Evolutionary conservation across 192 early-diverging fungal species (phyloP), one percentile per base, ranked within the genome.

Genomic region (Mortierella claussenii): DNA sequence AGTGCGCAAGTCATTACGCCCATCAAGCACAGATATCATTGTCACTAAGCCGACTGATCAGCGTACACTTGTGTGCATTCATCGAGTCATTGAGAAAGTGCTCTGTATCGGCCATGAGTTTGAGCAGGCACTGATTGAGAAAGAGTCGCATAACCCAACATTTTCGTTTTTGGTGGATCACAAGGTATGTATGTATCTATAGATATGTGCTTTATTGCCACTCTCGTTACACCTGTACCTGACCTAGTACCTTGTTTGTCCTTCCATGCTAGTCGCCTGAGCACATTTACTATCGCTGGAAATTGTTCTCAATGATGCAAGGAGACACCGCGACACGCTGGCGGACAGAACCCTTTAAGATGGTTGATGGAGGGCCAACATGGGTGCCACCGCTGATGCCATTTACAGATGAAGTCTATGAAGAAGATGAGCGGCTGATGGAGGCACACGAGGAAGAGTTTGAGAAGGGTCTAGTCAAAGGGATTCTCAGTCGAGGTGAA

Each of bases 231-330:
- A n/a, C n/a, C n/a, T n/a, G n/a, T n/a, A n/a, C n/a, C n/a, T n/a
- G n/a, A n/a, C n/a, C n/a, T n/a, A n/a, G n/a, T n/a, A n/a, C n/a
- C n/a, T n/a, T n/a, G n/a, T 52, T 33, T 13, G 33, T 7, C 27
- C 9, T 2, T 4, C 20, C 36, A 20, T 54, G 13, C 6, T 64
- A 90, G 89, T 85, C 82, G 9, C 66, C 83, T 21, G 93, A 94
- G 51, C 95, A 97, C 61, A 79, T 88, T 24, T 97, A 97, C 51
- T 98, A 98, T 70, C 87, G 94, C 9, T 97, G 96, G 95, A 93
- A 90, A 54, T 82, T 98, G 42, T 96, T 88, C 80, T 96, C 95
- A 30, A 81, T 96, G 17, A 79, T 93, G 56, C 93, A 95, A 66
- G 93, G 93, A 23, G 96, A 98, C 53, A 83, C 88, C 2, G 88